Conservation (phyloP, 352 stramenopile genomes). For the Elongisporangium senticosum region DNA sequence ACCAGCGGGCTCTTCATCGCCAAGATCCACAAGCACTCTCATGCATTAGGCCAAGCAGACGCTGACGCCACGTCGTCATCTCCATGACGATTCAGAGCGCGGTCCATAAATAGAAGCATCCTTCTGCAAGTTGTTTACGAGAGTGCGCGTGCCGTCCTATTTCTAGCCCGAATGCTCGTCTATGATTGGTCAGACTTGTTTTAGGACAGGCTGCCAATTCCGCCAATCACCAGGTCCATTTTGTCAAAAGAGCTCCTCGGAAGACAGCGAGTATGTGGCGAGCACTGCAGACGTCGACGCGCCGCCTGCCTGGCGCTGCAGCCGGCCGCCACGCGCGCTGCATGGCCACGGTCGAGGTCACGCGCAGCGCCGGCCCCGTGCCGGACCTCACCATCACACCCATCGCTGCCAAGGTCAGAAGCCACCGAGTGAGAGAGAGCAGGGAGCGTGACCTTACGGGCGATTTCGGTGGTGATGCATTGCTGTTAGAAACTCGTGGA, state of each 20-base stretch:
- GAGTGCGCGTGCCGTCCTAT: neutral
- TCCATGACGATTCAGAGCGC: neutral
- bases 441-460: neutral
- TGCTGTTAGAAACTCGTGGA: constrained; percentile 51
- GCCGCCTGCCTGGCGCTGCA: constrained; percentile 4
- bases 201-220: neutral
- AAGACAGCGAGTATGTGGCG: neutral
- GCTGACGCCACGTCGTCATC: neutral
- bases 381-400: constrained; percentile 73
- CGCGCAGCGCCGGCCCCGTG: constrained; percentile 24
- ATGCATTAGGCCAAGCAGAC: neutral
- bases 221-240: neutral
- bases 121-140: neutral
- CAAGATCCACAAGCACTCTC: constrained; percentile 32
- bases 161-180: neutral
- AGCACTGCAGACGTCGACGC: neutral
- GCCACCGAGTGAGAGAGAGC: neutral
- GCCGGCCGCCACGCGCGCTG: constrained; percentile 10
- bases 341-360: constrained; percentile 31
- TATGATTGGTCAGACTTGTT: neutral
- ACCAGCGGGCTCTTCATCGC: constrained; percentile 76
- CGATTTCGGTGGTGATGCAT: constrained; percentile 1
- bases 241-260: neutral
- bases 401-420: constrained; percentile 38
- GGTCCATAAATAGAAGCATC: neutral